A percentile compares a stretch with the other conserved stretches of the same genome.
Conservation (phyloP, 2,329 filamentous ascomycete species). For the Hymenoscyphus albidus region DNA sequence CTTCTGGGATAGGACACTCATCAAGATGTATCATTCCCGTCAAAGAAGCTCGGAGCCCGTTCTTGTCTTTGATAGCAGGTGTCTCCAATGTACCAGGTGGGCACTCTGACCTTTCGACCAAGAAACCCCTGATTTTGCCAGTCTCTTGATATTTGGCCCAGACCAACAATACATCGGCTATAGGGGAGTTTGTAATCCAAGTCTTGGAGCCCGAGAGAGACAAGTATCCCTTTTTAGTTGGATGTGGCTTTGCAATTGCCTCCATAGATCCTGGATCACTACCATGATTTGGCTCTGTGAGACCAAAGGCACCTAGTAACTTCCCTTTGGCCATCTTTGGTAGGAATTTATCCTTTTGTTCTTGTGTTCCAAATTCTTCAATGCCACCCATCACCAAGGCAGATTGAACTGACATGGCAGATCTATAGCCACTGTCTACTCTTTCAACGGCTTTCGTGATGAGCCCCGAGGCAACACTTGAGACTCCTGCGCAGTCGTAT, state of each 20-base stretch:
- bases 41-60: conserved; percentile 83
- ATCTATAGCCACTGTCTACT: conserved; percentile 87
- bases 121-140: conserved; percentile 90
- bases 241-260: conserved; percentile 77
- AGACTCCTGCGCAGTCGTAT: conserved; percentile 84
- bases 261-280: conserved; percentile 92
- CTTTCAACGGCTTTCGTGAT: conserved; percentile 89
- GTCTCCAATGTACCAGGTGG: conserved; percentile 88
- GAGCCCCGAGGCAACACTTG: conserved; percentile 81
- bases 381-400: conserved; percentile 93
- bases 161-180: conserved; percentile 77
- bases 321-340: conserved; percentile 79
- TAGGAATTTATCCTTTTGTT: conserved; percentile 81
- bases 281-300: conserved; percentile 91
- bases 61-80: conserved; percentile 91
- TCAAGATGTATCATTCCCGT: conserved; percentile 98
- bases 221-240: conserved; percentile 77
- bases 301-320: conserved; percentile 77
- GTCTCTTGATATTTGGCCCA: conserved; percentile 93
- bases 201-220: conserved; percentile 80
- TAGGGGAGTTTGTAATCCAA: conserved; percentile 94
- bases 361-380: conserved; percentile 78
- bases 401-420: conserved; percentile 89
- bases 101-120: conserved; percentile 80
- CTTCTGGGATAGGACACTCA: conserved; percentile 78